phyloP scores from a whole-genome alignment of 148 eudicot genomes.

The Selenicereus undatus region DNA sequence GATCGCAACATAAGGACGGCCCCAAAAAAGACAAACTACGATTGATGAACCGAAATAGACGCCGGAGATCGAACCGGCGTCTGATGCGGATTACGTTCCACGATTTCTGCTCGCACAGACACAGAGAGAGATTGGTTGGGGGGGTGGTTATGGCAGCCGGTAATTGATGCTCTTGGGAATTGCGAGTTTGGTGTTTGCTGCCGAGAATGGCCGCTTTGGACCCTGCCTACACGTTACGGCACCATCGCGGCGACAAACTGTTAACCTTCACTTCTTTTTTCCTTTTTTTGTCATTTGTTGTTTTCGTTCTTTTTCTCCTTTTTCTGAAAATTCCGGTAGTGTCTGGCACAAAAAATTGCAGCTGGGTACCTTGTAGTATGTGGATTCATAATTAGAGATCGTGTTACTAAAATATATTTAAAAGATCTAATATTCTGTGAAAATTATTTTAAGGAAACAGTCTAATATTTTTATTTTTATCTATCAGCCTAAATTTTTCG shows the following conservation, averaged over 20 bases:
- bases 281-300: too few relatives aligned
- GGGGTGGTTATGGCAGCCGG: background rate
- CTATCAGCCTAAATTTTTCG: too few relatives aligned
- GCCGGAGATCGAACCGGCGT: conserved; percentile 1
- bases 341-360: too few relatives aligned
- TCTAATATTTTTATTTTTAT: too few relatives aligned
- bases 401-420: too few relatives aligned
- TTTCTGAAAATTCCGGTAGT: too few relatives aligned
- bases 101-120: background rate
- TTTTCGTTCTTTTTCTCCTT: too few relatives aligned
- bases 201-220: background rate
- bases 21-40: background rate
- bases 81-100: background rate
- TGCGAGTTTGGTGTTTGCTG: background rate
- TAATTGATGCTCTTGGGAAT: background rate
- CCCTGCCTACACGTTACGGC: background rate
- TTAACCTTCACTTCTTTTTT: background rate
- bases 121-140: background rate
- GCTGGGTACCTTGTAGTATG: too few relatives aligned
- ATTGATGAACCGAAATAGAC: background rate
- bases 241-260: conserved; percentile 6
- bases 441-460: too few relatives aligned
- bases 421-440: too few relatives aligned
- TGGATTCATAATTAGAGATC: too few relatives aligned
- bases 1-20: conserved; percentile 1